Percentiles rank a stretch among this genome's conserved stretches.
Conservation (phyloP, 1,284 basidiomycete species). For the Microbotryum saponariae region DNA sequence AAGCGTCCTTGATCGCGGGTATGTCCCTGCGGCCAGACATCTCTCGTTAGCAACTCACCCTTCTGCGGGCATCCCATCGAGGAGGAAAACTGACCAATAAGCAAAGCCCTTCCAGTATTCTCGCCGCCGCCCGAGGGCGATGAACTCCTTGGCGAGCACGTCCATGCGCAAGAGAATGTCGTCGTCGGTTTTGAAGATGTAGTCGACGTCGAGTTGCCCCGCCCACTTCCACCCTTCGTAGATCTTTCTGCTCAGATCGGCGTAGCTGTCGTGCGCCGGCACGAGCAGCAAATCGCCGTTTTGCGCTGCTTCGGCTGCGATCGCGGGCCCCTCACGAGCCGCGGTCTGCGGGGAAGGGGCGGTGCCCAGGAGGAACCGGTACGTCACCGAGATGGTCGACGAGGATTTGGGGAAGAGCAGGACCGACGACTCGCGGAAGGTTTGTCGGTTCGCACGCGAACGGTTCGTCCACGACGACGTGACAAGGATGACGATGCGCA, state of each 20-base stretch:
- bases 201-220: constrained; percentile 23
- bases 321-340: constrained; percentile 5
- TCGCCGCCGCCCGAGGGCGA: constrained; percentile 10
- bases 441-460: constrained; percentile 18
- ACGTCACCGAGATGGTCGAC: constrained; percentile 11
- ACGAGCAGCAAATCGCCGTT: constrained; percentile 26
- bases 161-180: constrained; percentile 27
- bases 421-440: constrained; percentile 24
- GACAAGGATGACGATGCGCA: constrained; percentile 29
- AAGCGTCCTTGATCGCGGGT: constrained; percentile 25
- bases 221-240: constrained; percentile 27
- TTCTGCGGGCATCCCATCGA: not conserved
- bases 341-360: constrained; percentile 25
- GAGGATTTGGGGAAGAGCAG: constrained; percentile 15
- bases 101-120: constrained; percentile 31
- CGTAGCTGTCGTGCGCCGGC: constrained; percentile 16
- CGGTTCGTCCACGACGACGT: constrained; percentile 25
- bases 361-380: constrained; percentile 28
- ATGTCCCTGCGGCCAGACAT: constrained; percentile 13
- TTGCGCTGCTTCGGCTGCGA: constrained; percentile 23
- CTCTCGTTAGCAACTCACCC: not conserved
- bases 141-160: constrained; percentile 24
- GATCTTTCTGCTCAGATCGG: constrained; percentile 17
- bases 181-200: constrained; percentile 32
- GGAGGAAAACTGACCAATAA: constrained; percentile 15